Conservation (phyloP, 208 protist species). For the Acanthamoeba culbertsoni region DNA sequence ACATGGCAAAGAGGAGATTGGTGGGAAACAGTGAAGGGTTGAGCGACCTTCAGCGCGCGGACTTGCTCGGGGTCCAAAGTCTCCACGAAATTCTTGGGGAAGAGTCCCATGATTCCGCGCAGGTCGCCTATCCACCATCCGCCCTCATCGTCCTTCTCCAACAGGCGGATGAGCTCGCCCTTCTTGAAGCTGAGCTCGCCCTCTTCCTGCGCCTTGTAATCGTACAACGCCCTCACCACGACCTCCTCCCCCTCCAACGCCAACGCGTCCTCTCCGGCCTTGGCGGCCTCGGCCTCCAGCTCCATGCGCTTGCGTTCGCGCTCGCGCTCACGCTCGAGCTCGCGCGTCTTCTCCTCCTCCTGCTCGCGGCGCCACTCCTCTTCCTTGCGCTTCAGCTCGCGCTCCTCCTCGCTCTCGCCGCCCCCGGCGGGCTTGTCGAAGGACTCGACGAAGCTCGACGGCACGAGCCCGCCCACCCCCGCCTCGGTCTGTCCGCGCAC, state of each 20-base stretch:
- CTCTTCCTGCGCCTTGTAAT: slow-evolving; percentile 59
- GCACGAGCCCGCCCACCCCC: background rate
- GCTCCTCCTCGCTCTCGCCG: background rate
- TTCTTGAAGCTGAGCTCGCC: slow-evolving; percentile 46
- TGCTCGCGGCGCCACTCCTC: background rate
- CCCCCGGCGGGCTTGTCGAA: background rate
- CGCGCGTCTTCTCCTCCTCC: background rate
- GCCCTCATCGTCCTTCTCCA: slow-evolving; percentile 17
- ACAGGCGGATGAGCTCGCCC: slow-evolving; percentile 31
- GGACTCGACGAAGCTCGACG: background rate
- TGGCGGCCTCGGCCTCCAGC: background rate
- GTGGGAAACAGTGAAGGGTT: background rate
- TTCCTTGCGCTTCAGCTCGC: slow-evolving; percentile 4
- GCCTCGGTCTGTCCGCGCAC: slow-evolving; percentile 5
- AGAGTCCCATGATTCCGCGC: slow-evolving; percentile 7
- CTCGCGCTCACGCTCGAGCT: background rate
- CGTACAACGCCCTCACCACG: background rate
- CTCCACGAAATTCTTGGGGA: slow-evolving; percentile 58
- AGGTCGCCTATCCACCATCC: slow-evolving; percentile 56
- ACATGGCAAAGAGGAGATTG: too few species aligned
- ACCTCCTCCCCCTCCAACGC: background rate
- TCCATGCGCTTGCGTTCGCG: slow-evolving; percentile 19
- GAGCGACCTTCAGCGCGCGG: background rate
- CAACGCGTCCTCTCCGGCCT: background rate
- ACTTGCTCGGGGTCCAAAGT: background rate